A percentile compares a stretch with the other conserved stretches of the same genome.
Conservation (phyloP, 225 moss, liverwort and hornwort genomes). For the Neckera pumila region DNA sequence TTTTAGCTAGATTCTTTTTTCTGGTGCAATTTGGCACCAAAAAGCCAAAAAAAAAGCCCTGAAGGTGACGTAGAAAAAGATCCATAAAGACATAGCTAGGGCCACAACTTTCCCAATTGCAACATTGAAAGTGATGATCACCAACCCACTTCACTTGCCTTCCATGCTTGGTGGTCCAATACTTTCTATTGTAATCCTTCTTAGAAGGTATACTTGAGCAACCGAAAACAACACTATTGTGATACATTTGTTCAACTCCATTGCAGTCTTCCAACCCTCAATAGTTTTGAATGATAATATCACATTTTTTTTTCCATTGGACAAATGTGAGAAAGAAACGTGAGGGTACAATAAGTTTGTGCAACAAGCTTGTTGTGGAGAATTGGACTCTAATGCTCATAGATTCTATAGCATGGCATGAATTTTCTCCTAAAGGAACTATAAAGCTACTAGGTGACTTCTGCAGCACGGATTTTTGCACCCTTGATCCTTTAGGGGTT, state of each 20-base stretch:
- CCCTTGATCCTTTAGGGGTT: too few relatives aligned
- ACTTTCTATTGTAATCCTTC: neutral
- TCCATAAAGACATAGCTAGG: rapidly evolving
- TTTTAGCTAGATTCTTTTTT: too few relatives aligned
- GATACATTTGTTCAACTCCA: neutral
- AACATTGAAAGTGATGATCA: neutral
- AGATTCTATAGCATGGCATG: too few relatives aligned
- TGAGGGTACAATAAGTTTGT: too few relatives aligned
- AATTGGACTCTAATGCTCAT: too few relatives aligned
- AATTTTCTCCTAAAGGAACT: too few relatives aligned
- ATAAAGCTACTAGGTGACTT: too few relatives aligned
- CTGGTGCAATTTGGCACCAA: too few relatives aligned
- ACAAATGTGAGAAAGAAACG: neutral
- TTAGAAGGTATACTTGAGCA: neutral
- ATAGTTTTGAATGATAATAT: neutral
- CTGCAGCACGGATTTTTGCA: too few relatives aligned
- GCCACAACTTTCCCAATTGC: rapidly evolving
- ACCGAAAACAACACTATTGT: rapidly evolving
- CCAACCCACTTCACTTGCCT: neutral
- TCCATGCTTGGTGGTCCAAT: neutral
- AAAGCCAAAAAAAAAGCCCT: too few relatives aligned
- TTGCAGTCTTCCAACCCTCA: too few relatives aligned
- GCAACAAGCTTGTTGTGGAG: too few relatives aligned
- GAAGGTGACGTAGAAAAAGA: neutral
- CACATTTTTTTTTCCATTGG: rapidly evolving